A percentile compares a stretch with the other conserved stretches of the same genome.
Evolutionary conservation across 208 protist genomes (phyloP).

Genomic region (Trypanosoma congolense): DNA sequence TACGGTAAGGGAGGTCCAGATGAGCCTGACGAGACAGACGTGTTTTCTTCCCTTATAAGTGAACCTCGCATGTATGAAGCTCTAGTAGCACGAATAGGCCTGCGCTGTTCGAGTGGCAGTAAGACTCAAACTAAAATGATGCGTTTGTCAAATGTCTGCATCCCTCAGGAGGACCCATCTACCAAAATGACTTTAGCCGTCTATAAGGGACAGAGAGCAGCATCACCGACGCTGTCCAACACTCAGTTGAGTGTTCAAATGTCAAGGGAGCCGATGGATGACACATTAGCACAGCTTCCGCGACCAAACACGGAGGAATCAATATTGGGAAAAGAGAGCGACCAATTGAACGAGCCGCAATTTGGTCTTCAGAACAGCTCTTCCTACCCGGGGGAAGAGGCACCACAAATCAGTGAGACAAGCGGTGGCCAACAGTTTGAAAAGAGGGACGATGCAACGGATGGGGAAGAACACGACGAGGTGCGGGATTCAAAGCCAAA

Average conservation of each 20-base stretch:
- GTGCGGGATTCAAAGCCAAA: no score
- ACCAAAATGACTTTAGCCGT: background rate
- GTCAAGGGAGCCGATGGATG: background rate
- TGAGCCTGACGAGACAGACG: constrained; percentile 76
- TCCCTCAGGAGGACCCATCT: background rate
- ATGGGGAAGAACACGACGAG: no score
- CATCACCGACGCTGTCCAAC: background rate
- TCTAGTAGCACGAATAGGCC: constrained; percentile 30
- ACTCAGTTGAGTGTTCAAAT: background rate
- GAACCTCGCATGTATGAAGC: constrained; percentile 74
- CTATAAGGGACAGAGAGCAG: background rate
- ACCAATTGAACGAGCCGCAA: no score
- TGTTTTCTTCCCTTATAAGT: constrained; percentile 69
- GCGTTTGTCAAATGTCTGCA: background rate
- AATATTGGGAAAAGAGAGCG: background rate
- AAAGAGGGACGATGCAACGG: no score
- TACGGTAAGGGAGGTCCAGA: constrained; percentile 16
- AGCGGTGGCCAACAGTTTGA: no score
- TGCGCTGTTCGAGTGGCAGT: background rate
- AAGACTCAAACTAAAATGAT: background rate
- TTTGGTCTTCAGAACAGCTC: no score
- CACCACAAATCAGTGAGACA: no score
- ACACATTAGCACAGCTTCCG: background rate
- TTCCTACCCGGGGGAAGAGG: no score
- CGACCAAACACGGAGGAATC: background rate